These are phyloP conservation scores for Collybia sp. DNA, from an alignment of 768 basidiomycete genomes.

Conservation along the genomic window DNA sequence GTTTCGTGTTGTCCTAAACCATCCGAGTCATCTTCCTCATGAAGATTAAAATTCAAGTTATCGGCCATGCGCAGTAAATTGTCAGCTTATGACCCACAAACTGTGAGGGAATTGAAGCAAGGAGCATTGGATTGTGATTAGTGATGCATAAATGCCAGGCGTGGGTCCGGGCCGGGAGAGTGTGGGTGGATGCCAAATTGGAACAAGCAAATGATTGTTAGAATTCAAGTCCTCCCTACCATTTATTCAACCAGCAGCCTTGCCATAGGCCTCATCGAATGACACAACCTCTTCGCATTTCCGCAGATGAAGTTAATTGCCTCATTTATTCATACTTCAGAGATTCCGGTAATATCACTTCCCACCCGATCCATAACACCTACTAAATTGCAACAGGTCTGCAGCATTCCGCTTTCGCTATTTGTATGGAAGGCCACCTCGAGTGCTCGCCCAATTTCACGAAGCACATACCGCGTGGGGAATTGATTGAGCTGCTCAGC, in stretches of 20 bases:
- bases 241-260: too few relatives aligned
- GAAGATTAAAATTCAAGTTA: too few relatives aligned
- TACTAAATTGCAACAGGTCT: slow-evolving; percentile 49
- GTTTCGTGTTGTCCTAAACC: too few relatives aligned
- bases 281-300: slow-evolving; percentile 48
- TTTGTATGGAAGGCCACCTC: slow-evolving; percentile 69
- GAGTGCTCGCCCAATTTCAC: slow-evolving; percentile 63
- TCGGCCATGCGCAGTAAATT: too few relatives aligned
- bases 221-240: too few relatives aligned
- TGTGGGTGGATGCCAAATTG: slow-evolving; percentile 1
- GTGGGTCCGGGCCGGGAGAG: slow-evolving; percentile 1
- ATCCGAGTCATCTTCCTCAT: too few relatives aligned
- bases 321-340: slow-evolving; percentile 81
- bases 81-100: too few relatives aligned
- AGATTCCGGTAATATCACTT: slow-evolving; percentile 58
- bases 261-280: slow-evolving; percentile 3
- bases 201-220: not conserved
- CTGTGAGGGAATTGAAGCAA: too few relatives aligned
- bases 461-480: slow-evolving; percentile 77
- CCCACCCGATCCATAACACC: not conserved
- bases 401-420: slow-evolving; percentile 75
- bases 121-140: too few relatives aligned
- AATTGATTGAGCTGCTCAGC: slow-evolving; percentile 74
- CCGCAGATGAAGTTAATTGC: slow-evolving; percentile 82
- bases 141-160: too few relatives aligned